Evolutionary conservation across 169 alveolate species (phyloP).

Genomic region (Condylostoma magnum): DNA sequence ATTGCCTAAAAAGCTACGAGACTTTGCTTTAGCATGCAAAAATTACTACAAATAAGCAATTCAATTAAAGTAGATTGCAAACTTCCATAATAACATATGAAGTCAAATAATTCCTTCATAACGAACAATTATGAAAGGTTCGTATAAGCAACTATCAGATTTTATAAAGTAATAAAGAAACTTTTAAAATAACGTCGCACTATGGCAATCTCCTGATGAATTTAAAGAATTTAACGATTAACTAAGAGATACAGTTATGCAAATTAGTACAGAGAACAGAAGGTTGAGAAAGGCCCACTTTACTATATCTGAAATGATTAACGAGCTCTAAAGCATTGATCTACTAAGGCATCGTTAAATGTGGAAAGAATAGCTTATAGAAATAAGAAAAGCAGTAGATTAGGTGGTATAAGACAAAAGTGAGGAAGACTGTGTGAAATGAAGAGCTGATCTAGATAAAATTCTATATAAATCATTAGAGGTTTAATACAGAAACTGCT

Average conservation of each 20-base stretch:
- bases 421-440: slow-evolving; percentile 58
- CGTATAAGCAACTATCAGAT: slow-evolving; percentile 83
- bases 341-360: slow-evolving; percentile 72
- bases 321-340: slow-evolving; percentile 77
- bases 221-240: slow-evolving; percentile 2
- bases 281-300: slow-evolving; percentile 83
- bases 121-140: slow-evolving; percentile 82
- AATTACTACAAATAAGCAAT: slow-evolving; percentile 86
- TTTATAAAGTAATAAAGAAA: slow-evolving; percentile 67
- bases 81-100: slow-evolving; percentile 86
- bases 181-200: slow-evolving; percentile 37
- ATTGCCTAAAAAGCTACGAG: slow-evolving; percentile 56
- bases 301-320: slow-evolving; percentile 64
- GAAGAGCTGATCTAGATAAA: slow-evolving; percentile 87
- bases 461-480: slow-evolving; percentile 87
- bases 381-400: slow-evolving; percentile 72
- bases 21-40: slow-evolving; percentile 74
- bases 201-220: slow-evolving; percentile 30
- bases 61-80: slow-evolving; percentile 86
- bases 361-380: slow-evolving; percentile 86
- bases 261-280: slow-evolving; percentile 78
- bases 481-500: slow-evolving; percentile 81
- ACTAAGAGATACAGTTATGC: slow-evolving; percentile 57
- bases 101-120: slow-evolving; percentile 85
- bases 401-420: slow-evolving; percentile 55